These are phyloP conservation scores for Casaregolazyma suthepensis DNA, from an alignment of 1,139 yeast species.

Conservation along the genomic window DNA sequence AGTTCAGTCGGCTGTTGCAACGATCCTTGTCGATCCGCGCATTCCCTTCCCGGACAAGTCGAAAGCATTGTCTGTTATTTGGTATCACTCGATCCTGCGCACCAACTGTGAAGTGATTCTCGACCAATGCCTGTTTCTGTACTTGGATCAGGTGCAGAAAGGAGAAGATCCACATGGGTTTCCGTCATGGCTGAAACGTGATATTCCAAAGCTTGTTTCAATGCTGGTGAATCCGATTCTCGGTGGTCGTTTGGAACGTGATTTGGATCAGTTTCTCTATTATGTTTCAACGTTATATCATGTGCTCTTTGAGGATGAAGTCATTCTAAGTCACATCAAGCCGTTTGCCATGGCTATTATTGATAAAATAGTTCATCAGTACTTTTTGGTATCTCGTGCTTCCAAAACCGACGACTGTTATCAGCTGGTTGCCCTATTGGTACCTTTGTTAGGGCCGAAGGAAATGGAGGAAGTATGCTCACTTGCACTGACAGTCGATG, in stretches of 20 bases:
- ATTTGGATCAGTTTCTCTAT: constrained; percentile 16
- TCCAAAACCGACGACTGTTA: background rate
- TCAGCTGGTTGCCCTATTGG: background rate
- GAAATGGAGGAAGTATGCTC: background rate
- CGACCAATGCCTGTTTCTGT: constrained; percentile 58
- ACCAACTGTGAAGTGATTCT: constrained; percentile 42
- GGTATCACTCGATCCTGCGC: constrained; percentile 40
- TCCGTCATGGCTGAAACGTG: constrained; percentile 7
- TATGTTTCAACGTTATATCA: constrained; percentile 12
- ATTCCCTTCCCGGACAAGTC: constrained; percentile 10
- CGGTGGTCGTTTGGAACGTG: constrained; percentile 9
- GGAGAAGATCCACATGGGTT: constrained; percentile 18
- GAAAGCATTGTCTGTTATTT: constrained; percentile 34
- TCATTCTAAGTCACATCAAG: background rate
- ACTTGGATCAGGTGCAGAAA: constrained; percentile 52
- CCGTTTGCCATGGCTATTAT: background rate
- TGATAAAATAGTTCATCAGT: background rate
- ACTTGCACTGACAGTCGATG: background rate
- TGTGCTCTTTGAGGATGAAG: constrained; percentile 11
- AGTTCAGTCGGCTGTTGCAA: constrained; percentile 35
- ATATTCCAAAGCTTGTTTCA: constrained; percentile 32
- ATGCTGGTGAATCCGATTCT: constrained; percentile 49
- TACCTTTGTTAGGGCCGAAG: background rate
- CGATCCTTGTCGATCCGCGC: constrained; percentile 14
- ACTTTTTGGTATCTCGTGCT: background rate